These are phyloP conservation scores for Lantana camara DNA, from an alignment of 257 asterid genomes.

Conservation along the genomic window DNA sequence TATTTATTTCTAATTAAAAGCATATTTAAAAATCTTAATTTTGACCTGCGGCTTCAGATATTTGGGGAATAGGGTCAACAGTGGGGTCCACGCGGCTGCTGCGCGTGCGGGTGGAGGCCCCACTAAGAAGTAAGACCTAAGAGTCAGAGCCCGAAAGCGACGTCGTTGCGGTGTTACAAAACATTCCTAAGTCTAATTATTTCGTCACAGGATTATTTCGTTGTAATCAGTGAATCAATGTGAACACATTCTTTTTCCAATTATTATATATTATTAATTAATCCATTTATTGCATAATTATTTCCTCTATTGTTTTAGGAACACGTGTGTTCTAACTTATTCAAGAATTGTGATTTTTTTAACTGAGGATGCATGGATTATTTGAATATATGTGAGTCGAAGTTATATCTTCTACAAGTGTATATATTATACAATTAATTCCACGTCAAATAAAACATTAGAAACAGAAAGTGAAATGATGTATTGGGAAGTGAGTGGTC, in stretches of 20 bases:
- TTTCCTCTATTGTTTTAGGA: neutral
- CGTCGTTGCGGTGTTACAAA: slow-evolving; percentile 26
- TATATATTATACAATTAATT: too few relatives aligned
- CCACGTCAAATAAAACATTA: too few relatives aligned
- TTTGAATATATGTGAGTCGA: too few relatives aligned
- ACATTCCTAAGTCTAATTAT: slow-evolving; percentile 46
- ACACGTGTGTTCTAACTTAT: neutral
- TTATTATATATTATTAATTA: neutral
- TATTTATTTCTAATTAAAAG: neutral
- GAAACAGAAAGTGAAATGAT: too few relatives aligned
- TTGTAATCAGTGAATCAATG: neutral
- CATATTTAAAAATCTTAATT: neutral
- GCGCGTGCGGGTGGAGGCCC: slow-evolving; percentile 59
- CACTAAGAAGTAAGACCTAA: slow-evolving; percentile 24
- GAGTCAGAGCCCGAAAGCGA: slow-evolving; percentile 81
- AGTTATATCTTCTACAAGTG: too few relatives aligned
- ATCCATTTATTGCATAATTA: neutral
- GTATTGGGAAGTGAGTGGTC: too few relatives aligned
- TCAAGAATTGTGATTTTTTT: too few relatives aligned
- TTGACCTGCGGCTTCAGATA: slow-evolving; percentile 1
- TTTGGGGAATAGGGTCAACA: slow-evolving; percentile 36
- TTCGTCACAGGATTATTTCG: slow-evolving; percentile 8
- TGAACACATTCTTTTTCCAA: too few relatives aligned
- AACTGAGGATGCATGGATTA: too few relatives aligned
- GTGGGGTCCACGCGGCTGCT: slow-evolving; percentile 54